Conservation (phyloP, 129 eudicot species). For the Flaveria brownii region DNA sequence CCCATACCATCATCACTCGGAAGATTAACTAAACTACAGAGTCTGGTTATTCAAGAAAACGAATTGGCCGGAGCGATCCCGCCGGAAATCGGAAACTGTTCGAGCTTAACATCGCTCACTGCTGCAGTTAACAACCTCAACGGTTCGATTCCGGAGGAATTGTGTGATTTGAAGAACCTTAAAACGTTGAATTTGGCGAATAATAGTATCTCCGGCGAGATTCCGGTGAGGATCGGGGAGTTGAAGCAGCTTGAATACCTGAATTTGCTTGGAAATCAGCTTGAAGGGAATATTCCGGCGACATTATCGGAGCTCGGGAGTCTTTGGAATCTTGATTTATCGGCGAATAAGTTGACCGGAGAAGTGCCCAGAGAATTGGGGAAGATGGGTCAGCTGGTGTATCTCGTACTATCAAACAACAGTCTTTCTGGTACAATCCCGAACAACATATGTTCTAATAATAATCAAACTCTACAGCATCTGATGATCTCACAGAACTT, state of each 20-base stretch:
- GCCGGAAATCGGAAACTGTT: slow-evolving; percentile 62
- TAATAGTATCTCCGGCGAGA: slow-evolving; percentile 64
- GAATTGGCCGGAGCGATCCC: slow-evolving; percentile 65
- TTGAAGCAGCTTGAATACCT: slow-evolving; percentile 58
- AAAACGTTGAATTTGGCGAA: slow-evolving; percentile 67
- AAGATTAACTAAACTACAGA: slow-evolving; percentile 42
- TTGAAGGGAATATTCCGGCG: slow-evolving; percentile 75
- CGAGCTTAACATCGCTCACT: slow-evolving; percentile 53
- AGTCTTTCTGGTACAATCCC: slow-evolving; percentile 72
- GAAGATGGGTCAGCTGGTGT: slow-evolving; percentile 58
- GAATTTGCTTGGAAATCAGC: slow-evolving; percentile 70
- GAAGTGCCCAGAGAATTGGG: slow-evolving; percentile 71
- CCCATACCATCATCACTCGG: slow-evolving; percentile 71
- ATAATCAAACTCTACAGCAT: slow-evolving; percentile 57
- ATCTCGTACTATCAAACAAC: slow-evolving; percentile 65
- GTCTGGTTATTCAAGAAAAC: slow-evolving; percentile 62
- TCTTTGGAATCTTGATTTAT: slow-evolving; percentile 68
- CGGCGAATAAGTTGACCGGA: slow-evolving; percentile 71
- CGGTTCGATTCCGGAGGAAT: slow-evolving; percentile 72
- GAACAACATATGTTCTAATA: slow-evolving; percentile 55
- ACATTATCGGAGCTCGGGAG: slow-evolving; percentile 47
- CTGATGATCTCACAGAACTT: slow-evolving; percentile 59
- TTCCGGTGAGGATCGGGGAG: slow-evolving; percentile 69
- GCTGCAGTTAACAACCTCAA: slow-evolving; percentile 62
- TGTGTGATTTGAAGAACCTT: slow-evolving; percentile 54